Conservation (phyloP, 345 rosid genomes). For the Hibiscus mutabilis region DNA sequence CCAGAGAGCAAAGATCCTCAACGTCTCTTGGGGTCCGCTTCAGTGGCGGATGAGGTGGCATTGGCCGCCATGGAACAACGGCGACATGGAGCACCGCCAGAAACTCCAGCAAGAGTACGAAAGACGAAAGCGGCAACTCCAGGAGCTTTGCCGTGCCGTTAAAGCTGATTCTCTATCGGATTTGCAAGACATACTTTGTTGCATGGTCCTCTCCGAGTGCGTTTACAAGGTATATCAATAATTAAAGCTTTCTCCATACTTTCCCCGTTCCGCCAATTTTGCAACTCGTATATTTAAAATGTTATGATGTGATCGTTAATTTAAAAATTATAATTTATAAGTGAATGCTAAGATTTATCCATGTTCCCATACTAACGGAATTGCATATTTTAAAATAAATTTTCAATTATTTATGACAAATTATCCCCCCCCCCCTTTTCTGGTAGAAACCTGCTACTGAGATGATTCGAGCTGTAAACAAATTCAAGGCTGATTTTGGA, state of each 20-base stretch:
- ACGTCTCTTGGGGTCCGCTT: conserved; percentile 75
- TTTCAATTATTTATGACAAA: no score
- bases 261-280: background rate
- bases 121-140: conserved; percentile 63
- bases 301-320: background rate
- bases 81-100: conserved; percentile 47
- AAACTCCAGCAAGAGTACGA: conserved; percentile 72
- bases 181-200: conserved; percentile 85
- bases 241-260: no score
- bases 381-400: no score
- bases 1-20: conserved; percentile 60
- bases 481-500: conserved; percentile 90
- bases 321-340: background rate
- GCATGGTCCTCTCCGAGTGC: conserved; percentile 96
- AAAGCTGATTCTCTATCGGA: conserved; percentile 81
- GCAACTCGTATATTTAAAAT: background rate
- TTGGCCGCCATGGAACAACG: conserved; percentile 75
- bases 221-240: conserved; percentile 62
- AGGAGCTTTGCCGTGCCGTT: conserved; percentile 66
- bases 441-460: conserved; percentile 76
- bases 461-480: conserved; percentile 86
- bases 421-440: background rate
- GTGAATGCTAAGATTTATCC: background rate
- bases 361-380: background rate
- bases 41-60: conserved; percentile 79